Evolutionary conservation across 139 green algal genomes (phyloP).

Genomic region (Bryopsis sp.): DNA sequence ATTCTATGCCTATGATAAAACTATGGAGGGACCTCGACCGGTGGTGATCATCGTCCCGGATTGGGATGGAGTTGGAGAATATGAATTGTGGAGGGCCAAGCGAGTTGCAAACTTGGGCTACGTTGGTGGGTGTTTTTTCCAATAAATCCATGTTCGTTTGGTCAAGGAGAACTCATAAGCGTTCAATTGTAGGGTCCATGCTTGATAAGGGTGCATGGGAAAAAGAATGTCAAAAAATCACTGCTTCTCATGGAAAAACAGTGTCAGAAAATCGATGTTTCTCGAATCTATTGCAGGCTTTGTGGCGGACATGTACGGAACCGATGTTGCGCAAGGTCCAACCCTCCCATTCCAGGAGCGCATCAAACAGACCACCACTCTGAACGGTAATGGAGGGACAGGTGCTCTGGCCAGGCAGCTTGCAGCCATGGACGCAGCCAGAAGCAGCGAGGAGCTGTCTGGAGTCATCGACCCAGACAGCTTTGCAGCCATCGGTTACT

Average conservation of each 20-base stretch:
- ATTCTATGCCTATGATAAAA: background rate
- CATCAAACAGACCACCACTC: background rate
- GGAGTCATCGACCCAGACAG: background rate
- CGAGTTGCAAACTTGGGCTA: constrained; percentile 3
- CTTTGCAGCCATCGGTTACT: constrained; percentile 15
- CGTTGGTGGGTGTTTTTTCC: too few species aligned
- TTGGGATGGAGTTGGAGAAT: constrained; percentile 10
- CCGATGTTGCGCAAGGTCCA: background rate
- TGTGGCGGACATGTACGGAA: constrained; percentile 13
- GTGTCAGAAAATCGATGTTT: too few species aligned
- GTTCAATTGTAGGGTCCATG: too few species aligned
- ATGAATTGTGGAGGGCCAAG: constrained; percentile 20
- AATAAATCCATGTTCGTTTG: too few species aligned
- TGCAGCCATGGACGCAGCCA: background rate
- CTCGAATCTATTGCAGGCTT: background rate
- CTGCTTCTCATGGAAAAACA: too few species aligned
- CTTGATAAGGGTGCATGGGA: too few species aligned
- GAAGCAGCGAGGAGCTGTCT: background rate
- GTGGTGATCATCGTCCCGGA: constrained; percentile 15
- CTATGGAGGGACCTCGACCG: background rate
- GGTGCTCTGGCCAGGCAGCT: background rate
- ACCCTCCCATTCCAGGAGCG: background rate
- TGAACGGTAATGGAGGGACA: background rate
- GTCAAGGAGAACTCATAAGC: too few species aligned
- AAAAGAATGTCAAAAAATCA: too few species aligned